Base-by-base conservation (phyloP, 495 filamentous ascomycete genomes). In the Lentithecium fluviatile region DNA sequence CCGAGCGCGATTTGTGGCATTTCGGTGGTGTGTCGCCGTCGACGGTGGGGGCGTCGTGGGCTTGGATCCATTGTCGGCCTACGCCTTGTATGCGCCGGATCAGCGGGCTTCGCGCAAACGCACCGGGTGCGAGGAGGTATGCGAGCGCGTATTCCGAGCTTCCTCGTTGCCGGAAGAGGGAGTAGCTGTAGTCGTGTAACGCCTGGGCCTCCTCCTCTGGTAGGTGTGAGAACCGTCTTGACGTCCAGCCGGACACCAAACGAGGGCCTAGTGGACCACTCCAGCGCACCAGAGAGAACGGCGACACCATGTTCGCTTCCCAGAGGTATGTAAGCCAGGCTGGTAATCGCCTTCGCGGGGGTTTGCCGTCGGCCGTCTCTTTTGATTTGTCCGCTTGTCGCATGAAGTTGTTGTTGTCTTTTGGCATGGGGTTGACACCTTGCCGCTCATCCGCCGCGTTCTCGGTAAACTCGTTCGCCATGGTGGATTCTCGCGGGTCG, bases 161-260 rank as follows among this genome's bases (percentile, higher is more conserved):
- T n/a, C 95, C 94, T 19, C 85, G 82, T 65, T 94, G 88, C 46
- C 85, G 85, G 80, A 97, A 97, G n/a, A 98, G 86, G 1, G 88
- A 87, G 75, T 97, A 98, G 4, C 89, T 84, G 73, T 98, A 98
- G 63, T 88, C 83, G 69, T 98, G 94, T 6, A 98, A 79, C 0
- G 87, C 89, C 58, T 90, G 82, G 26, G 88, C 85, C 74, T 98
- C 93, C 26, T 87, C 87, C 5, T 80, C 69, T 0, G 90, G 90
- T 0, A 98, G 78, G 64, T 96, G 90, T 45, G 88, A 88, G 74
- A 98, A 98, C 24, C 94, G 85, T 7, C 94, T 85, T 3, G 85
- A 87, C 2, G 94, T 95, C 94, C 94, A 98, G 19, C 94, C 93
- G 0, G 92, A 96, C 0, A 96, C 90, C 29, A 98, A 80, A 2